Evolutionary conservation across 208 protist genomes (phyloP).

Genomic region (Endotrypanum monterogeii): DNA sequence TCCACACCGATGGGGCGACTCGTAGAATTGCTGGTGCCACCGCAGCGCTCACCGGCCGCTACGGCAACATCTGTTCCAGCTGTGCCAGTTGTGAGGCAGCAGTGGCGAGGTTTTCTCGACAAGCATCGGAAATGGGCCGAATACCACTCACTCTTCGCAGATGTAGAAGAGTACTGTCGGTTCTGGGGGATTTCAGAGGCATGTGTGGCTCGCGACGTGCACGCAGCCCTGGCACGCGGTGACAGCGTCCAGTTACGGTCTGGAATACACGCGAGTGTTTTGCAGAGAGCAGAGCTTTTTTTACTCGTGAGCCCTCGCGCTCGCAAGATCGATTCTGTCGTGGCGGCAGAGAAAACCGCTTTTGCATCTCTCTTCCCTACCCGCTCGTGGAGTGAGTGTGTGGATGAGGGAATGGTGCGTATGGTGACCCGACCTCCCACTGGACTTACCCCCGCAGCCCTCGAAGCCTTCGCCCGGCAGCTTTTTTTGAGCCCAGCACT

Average conservation of each 20-base stretch:
- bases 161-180: constrained; percentile 23
- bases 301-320: constrained; percentile 13
- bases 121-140: constrained; percentile 26
- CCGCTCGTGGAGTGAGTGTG: constrained; percentile 9
- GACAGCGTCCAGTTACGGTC: constrained; percentile 59
- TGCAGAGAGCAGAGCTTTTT: constrained; percentile 41
- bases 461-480: constrained; percentile 23
- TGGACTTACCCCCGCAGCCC: background rate
- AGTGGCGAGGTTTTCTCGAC: constrained; percentile 27
- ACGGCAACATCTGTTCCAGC: background rate
- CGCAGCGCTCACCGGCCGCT: background rate
- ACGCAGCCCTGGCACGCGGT: constrained; percentile 26
- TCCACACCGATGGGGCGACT: constrained; percentile 29
- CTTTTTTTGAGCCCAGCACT: constrained; percentile 32
- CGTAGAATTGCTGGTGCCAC: constrained; percentile 26
- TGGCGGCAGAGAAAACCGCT: constrained; percentile 22
- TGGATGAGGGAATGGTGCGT: constrained; percentile 22
- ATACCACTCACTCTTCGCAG: constrained; percentile 30
- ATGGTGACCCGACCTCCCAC: constrained; percentile 7
- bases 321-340: constrained; percentile 15
- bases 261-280: constrained; percentile 59
- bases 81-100: constrained; percentile 5
- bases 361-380: constrained; percentile 12
- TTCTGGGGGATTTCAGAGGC: constrained; percentile 24
- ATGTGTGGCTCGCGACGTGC: constrained; percentile 32